Evolutionary conservation across 108 stramenopile genomes (phyloP).

Genomic region (Skeletonema menzelii): DNA sequence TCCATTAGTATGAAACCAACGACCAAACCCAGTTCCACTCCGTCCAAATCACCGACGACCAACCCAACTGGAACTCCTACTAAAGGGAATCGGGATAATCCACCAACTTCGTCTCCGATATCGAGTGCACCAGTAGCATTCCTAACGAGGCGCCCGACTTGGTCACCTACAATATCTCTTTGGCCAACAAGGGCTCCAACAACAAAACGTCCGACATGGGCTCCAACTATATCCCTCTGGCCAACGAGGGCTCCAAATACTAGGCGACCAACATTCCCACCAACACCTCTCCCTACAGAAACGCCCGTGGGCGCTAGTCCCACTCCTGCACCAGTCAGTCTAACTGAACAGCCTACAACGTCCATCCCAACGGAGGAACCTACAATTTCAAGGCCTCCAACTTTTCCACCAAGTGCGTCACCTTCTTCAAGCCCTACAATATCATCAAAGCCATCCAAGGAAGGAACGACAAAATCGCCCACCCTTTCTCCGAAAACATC

Average conservation of each 20-base stretch:
- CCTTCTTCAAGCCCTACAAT: neutral
- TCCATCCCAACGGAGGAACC: neutral
- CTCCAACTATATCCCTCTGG: neutral
- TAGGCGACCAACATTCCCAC: neutral
- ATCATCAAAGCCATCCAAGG: neutral
- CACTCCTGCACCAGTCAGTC: neutral
- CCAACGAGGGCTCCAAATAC: neutral
- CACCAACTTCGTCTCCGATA: neutral
- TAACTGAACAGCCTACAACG: neutral
- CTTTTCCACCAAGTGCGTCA: neutral
- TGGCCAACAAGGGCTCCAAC: neutral
- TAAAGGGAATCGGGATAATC: neutral
- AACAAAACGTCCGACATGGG: conserved; percentile 1
- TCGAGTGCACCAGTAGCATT: neutral
- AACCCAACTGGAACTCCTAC: neutral
- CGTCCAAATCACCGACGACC: neutral
- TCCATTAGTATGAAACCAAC: neutral
- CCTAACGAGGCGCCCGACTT: neutral
- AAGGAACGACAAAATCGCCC: too few relatives aligned
- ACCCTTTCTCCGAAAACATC: too few relatives aligned
- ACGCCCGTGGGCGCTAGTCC: neutral
- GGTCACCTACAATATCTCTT: neutral
- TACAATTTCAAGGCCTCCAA: neutral
- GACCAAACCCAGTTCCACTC: too few relatives aligned
- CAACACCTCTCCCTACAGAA: neutral